Base-by-base conservation (phyloP, 2,329 filamentous ascomycete genomes). In the Lanzia echinophila region DNA sequence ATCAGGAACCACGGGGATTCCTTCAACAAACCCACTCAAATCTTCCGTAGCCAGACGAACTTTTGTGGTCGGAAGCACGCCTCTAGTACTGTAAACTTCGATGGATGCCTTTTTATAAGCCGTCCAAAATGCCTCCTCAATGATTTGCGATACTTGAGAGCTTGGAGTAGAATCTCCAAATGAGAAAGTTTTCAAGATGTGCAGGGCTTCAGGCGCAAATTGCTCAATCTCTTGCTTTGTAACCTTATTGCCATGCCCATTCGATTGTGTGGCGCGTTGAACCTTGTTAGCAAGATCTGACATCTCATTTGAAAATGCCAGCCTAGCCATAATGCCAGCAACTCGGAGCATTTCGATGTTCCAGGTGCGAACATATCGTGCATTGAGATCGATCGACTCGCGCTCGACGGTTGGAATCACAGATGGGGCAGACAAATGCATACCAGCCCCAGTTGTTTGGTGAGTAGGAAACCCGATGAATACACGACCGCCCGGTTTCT, bases 401-500 rank as follows among this genome's bases (percentile, higher is more conserved):
- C 94, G 84, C 70, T 99, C 94, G 2, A 99, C 95, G 0, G 94
- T 99, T 0, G 94, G 94, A 54, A 99, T 99, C 13, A 99, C 85
- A 0, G 92, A 96, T 1, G 91, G 94, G 0, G 94, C 94, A 12
- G 92, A 97, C 31, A 99, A 87, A 69, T 99, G 94, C 67, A 95
- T 87, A 15, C 92, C 88, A 28, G 92, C 84, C 52, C 92, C 94
- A 0, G 95, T 99, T 0, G 94, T 99, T 72, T 99, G 94, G 62
- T 92, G 91, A 1, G 94, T 99, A 3, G 94, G 92, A 66, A 99
- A 99, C 0, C 94, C 94, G 65, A 99, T 99, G 65, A 97, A 99
- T 52, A 99, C 88, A 50, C 89, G 85, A 6, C 94, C 94, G 8
- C 82, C 82, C 0, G 81, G 80, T 62, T 88, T 88, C 69, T 90